Evolutionary conservation across 2,329 filamentous ascomycete species (phyloP), one percentile per base, ranked within the genome.

Genomic region (Claviceps humidiphila): DNA sequence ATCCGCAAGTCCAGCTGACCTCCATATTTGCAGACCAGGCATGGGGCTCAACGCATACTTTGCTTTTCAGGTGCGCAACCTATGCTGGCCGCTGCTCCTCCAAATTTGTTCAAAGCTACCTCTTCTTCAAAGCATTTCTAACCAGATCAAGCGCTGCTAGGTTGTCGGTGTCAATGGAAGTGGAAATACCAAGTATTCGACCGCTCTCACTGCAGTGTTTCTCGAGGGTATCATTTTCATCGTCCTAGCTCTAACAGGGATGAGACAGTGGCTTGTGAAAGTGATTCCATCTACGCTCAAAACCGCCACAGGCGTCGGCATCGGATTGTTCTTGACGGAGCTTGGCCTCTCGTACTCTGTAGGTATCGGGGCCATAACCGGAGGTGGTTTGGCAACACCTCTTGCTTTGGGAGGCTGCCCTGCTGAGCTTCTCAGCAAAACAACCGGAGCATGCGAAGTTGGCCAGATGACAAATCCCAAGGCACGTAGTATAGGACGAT

Each of bases 321-420:
- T 84, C 41, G 81, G 81, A 2, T 68, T 84, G 40, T 82, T 83
- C 57, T 69, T 84, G 24, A 82, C 80, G 0, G 74, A 81, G 56
- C 81, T 81, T 55, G 81, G 81, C 1, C 72, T 84, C 57, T 88
- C 86, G 0, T 93, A 93, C 64, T 83, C 81, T 22, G 82, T 86
- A 46, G 89, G 89, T 52, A 90, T 95, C 60, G 89, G 89, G 16
- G 76, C 87, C 37, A 82, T 95, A 55, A 89, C 85, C 0, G 88
- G 88, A 30, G 80, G 80, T 4, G 66, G 64, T 13, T 66, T 65
- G 22, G 73, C 77, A 1, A 89, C 87, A 0, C 89, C 89, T 0
- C 74, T 93, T 34, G 78, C 87, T 39, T 74, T 95, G 45, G 89
- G 81, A 1, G 89, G 89, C 4, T 95, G 89, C 59, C 74, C 78